Evolutionary conservation across 768 basidiomycete species (phyloP).

Genomic region (Mycena floridula): DNA sequence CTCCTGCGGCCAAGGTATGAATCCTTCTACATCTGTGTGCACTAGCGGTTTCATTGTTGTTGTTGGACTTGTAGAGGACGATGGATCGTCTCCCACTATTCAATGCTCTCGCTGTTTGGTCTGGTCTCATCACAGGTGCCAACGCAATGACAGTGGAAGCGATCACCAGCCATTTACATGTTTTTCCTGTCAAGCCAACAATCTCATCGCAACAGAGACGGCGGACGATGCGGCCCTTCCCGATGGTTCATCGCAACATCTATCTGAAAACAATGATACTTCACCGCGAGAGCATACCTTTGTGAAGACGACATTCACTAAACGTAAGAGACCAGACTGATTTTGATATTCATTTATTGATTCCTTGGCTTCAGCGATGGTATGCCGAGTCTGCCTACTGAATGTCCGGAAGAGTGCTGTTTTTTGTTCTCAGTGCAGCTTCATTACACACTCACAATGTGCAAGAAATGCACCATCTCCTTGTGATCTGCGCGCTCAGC

Average conservation of each 20-base stretch:
- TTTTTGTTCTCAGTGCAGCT: constrained; percentile 82
- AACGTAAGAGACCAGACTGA: constrained; percentile 68
- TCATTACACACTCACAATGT: constrained; percentile 83
- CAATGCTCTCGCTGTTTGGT: too few relatives aligned
- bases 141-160: too few relatives aligned
- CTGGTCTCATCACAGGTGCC: too few relatives aligned
- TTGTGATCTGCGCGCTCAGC: constrained; percentile 76
- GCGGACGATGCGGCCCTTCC: too few relatives aligned
- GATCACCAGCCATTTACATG: too few relatives aligned
- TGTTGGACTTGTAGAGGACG: too few relatives aligned
- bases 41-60: too few relatives aligned
- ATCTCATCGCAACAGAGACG: too few relatives aligned
- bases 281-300: constrained; percentile 74
- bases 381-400: constrained; percentile 76
- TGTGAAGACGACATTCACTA: constrained; percentile 89
- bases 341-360: neutral
- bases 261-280: constrained; percentile 47
- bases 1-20: too few relatives aligned
- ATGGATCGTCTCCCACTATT: too few relatives aligned
- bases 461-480: constrained; percentile 67
- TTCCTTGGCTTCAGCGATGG: constrained; percentile 52
- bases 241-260: constrained; percentile 30
- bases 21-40: too few relatives aligned
- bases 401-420: constrained; percentile 83
- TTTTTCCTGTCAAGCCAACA: too few relatives aligned